A percentile compares a stretch with the other conserved stretches of the same genome.
Conservation (phyloP, 352 stramenopile genomes). For the Phytophthora hybrid region DNA sequence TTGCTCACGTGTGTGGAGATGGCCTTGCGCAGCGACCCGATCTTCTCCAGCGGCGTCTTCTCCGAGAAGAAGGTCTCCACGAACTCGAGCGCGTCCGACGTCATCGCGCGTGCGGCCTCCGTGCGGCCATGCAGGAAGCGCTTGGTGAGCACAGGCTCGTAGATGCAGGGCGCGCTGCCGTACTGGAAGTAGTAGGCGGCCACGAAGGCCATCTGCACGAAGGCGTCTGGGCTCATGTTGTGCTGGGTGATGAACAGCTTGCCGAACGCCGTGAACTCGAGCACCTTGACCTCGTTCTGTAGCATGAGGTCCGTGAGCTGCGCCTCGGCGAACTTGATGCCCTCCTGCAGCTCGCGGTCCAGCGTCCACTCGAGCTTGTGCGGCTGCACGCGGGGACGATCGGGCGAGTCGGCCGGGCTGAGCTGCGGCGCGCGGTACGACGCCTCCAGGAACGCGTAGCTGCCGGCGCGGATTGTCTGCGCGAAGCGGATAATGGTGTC, state of each 20-base stretch:
- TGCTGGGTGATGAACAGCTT: constrained; percentile 93
- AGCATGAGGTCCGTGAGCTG: constrained; percentile 95
- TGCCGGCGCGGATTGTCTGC: constrained; percentile 91
- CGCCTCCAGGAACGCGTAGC: constrained; percentile 78
- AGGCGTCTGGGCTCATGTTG: constrained; percentile 95
- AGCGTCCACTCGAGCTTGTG: constrained; percentile 94
- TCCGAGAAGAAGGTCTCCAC: constrained; percentile 90
- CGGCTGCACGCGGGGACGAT: constrained; percentile 71
- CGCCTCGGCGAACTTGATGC: constrained; percentile 94
- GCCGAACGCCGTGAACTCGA: constrained; percentile 94
- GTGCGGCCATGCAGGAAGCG: constrained; percentile 95
- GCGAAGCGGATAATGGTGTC: constrained; percentile 94
- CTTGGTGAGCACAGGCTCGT: constrained; percentile 97
- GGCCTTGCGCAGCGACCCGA: constrained; percentile 85
- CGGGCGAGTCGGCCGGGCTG: constrained; percentile 40
- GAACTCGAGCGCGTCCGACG: constrained; percentile 88
- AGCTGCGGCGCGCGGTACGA: constrained; percentile 77
- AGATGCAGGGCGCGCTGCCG: constrained; percentile 88
- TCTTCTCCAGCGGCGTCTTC: constrained; percentile 89
- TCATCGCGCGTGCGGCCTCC: constrained; percentile 94
- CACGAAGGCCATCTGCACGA: constrained; percentile 96
- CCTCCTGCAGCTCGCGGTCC: constrained; percentile 77
- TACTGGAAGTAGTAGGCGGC: constrained; percentile 95
- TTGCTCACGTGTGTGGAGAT: constrained; percentile 90
- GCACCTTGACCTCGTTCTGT: constrained; percentile 93